A percentile compares a stretch with the other conserved stretches of the same genome.
phyloP scores from a whole-genome alignment of 2,329 filamentous ascomycete genomes.

The Lachnellula subtilissima region DNA sequence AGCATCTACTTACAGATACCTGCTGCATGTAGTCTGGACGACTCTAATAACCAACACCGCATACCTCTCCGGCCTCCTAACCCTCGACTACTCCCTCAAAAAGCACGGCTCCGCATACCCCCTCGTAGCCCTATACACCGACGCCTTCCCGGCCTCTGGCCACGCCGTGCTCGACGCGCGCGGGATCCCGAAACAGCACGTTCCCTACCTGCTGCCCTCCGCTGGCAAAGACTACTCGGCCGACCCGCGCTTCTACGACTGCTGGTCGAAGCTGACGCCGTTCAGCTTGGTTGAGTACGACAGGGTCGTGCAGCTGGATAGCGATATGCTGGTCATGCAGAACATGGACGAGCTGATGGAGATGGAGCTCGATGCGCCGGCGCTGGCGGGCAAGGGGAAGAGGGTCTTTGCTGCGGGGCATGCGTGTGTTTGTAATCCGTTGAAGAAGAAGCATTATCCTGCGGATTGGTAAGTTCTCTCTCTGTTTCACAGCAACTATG shows the following conservation, averaged over 20 bases:
- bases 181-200: conserved; percentile 62
- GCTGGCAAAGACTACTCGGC: conserved; percentile 62
- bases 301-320: conserved; percentile 78
- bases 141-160: conserved; percentile 64
- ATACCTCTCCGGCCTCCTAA: conserved; percentile 78
- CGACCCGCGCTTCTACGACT: conserved; percentile 83
- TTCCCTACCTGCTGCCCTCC: conserved; percentile 68
- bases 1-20: conserved; percentile 4
- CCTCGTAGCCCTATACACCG: conserved; percentile 77
- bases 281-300: conserved; percentile 74
- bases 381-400: conserved; percentile 43
- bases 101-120: conserved; percentile 64
- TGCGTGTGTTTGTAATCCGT: conserved; percentile 81
- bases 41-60: conserved; percentile 78
- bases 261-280: conserved; percentile 80
- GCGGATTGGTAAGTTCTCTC: conserved; percentile 55
- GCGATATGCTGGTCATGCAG: conserved; percentile 75
- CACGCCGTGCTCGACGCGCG: conserved; percentile 65
- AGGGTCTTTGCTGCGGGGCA: conserved; percentile 78
- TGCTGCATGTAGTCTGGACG: conserved; percentile 65
- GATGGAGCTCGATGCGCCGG: conserved; percentile 61
- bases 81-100: conserved; percentile 72
- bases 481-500: not conserved
- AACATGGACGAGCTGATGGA: conserved; percentile 96
- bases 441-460: conserved; percentile 75